These are phyloP conservation scores for Drosera spatulata DNA, from an alignment of 179 eudicot species.

Conservation along the genomic window DNA sequence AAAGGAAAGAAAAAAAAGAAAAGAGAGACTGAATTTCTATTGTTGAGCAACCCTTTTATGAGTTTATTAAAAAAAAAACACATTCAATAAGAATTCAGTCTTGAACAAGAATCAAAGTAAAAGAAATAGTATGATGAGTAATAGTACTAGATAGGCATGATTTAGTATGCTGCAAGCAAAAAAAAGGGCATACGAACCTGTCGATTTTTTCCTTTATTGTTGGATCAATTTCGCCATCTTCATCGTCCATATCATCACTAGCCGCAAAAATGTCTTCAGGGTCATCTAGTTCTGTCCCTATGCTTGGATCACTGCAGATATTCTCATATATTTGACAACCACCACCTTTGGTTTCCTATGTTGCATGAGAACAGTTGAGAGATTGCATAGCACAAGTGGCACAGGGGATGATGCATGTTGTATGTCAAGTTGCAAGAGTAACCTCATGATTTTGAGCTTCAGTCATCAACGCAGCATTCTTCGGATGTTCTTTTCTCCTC, in stretches of 20 bases:
- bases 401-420: no score
- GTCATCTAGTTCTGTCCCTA: conserved; percentile 32
- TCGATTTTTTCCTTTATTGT: conserved; percentile 68
- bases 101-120: no score
- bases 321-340: conserved; percentile 19
- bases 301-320: conserved; percentile 15
- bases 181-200: conserved; percentile 36
- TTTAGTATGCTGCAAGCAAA: not conserved
- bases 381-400: not conserved
- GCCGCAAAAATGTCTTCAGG: conserved; percentile 29
- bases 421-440: not conserved
- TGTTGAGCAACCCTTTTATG: no score
- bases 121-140: no score
- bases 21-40: no score
- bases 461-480: conserved; percentile 33
- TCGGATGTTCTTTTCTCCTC: conserved; percentile 57
- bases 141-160: no score
- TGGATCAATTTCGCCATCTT: conserved; percentile 76
- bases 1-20: no score
- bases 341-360: conserved; percentile 41
- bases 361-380: conserved; percentile 1
- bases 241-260: conserved; percentile 44
- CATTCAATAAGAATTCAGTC: no score
- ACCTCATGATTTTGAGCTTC: conserved; percentile 33
- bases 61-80: no score